Conservation (phyloP, 176 grass and related monocot genomes). For the Zizania latifolia region DNA sequence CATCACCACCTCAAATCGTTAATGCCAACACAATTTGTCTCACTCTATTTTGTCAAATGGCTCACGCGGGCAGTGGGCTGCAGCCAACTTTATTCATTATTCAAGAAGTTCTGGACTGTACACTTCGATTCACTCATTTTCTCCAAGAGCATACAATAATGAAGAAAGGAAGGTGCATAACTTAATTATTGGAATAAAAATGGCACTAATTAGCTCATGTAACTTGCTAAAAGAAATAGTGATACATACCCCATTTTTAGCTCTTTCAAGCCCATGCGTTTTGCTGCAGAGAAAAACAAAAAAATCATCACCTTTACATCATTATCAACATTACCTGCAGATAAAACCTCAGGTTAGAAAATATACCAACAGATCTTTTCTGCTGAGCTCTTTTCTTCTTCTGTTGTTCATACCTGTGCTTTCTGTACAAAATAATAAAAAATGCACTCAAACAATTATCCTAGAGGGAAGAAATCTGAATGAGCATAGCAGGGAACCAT, state of each 20-base stretch:
- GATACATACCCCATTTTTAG: constrained; percentile 85
- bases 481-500: neutral
- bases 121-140: neutral
- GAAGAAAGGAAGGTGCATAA: neutral
- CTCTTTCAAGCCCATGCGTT: constrained; percentile 71
- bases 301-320: constrained; percentile 7
- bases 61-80: neutral
- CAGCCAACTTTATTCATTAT: neutral
- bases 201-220: neutral
- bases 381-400: constrained; percentile 93
- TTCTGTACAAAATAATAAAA: constrained; percentile 54
- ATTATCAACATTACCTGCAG: neutral
- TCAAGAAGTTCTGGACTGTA: neutral
- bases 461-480: constrained; percentile 6
- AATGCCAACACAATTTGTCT: neutral
- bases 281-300: constrained; percentile 45
- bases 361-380: constrained; percentile 78
- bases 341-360: neutral
- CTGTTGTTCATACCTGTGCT: constrained; percentile 84
- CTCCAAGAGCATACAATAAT: neutral
- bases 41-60: neutral
- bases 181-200: neutral
- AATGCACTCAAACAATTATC: constrained; percentile 8
- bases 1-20: neutral
- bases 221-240: neutral